Evolutionary conservation across 2,329 filamentous ascomycete genomes (phyloP), one percentile per base, ranked within the genome.

Genomic region (Chrysoporthe deuterocubensis): DNA sequence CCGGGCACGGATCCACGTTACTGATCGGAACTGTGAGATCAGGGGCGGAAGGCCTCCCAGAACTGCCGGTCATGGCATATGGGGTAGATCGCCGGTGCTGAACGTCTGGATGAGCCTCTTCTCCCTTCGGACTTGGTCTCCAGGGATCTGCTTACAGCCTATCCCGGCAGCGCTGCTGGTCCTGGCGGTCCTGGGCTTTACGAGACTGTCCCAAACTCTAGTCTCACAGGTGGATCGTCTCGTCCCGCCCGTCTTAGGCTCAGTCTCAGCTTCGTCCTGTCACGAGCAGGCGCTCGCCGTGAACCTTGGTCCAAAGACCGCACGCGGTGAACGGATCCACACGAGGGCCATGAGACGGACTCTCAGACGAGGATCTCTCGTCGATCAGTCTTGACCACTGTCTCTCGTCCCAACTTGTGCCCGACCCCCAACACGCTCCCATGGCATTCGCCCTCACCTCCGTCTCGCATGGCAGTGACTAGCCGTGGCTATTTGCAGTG

Each of bases 311-410:
- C 40, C n/a, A 16, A 26, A 42, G n/a, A 7, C 37, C 40, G 4
- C 57, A 7, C 40, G 21, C 42, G 34, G n/a, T 43, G 32, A 60
- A 44, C 57, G 9, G 40, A 16, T 40, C 9, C 16, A 13, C 43
- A 21, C 43, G 5, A n/a, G n/a, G 21, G 37, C 48, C 2, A 61
- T 61, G 59, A 61, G 59, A 61, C 59, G 42, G 26, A 48, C 26
- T 61, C 43, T 46, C 59, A 61, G 59, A 61, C 59, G 59, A 43
- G 13, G 26, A 7, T 9, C 42, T 34, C 43, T n/a, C 11, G 59
- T n/a, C 21, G 59, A 61, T 16, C 59, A 46, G 43, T 14, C 43
- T 34, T 44, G 59, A 11, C 26, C 42, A 34, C 7, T 4, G 4
- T 46, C 26, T 7, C 1, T 61, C 59, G 43, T 37, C 42, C 59